phyloP scores from a whole-genome alignment of 306 rosid species.

The Medicago ruthenica region DNA sequence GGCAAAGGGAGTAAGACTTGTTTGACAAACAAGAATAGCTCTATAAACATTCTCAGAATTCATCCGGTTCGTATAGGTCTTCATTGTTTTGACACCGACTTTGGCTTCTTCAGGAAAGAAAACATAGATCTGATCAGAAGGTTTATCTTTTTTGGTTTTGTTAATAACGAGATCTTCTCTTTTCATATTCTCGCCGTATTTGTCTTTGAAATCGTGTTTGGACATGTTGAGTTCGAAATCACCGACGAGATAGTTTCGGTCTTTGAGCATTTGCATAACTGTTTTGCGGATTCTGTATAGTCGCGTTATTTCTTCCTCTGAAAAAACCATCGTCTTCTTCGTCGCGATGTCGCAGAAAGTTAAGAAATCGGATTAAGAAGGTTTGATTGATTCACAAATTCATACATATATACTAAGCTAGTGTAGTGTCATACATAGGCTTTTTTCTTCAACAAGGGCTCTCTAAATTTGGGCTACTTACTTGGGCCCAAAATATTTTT shows the following conservation, averaged over 20 bases:
- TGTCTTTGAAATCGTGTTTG: background rate
- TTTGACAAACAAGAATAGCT: slow-evolving; percentile 21
- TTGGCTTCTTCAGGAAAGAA: slow-evolving; percentile 5
- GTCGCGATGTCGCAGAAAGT: too few species aligned
- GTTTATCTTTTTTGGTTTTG: slow-evolving; percentile 16
- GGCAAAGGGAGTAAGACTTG: background rate
- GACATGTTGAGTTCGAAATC: slow-evolving; percentile 18
- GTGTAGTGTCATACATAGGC: too few species aligned
- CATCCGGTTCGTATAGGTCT: slow-evolving; percentile 1
- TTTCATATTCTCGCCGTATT: slow-evolving; percentile 25
- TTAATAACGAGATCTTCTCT: slow-evolving; percentile 14
- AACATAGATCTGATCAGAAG: slow-evolving; percentile 18
- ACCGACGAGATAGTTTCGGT: slow-evolving; percentile 10
- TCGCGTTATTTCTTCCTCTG: background rate
- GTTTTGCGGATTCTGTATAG: slow-evolving; percentile 9
- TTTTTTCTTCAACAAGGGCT: too few species aligned
- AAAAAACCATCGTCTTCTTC: background rate
- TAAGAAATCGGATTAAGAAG: too few species aligned
- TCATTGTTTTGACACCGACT: background rate
- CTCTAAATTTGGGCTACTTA: too few species aligned
- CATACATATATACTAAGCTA: too few species aligned
- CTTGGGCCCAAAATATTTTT: too few species aligned
- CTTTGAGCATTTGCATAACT: slow-evolving; percentile 12
- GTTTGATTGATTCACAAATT: too few species aligned
- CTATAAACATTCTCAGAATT: slow-evolving; percentile 5